Conservation (phyloP, 2,329 filamentous ascomycete species). For the Diplodia seriata region DNA sequence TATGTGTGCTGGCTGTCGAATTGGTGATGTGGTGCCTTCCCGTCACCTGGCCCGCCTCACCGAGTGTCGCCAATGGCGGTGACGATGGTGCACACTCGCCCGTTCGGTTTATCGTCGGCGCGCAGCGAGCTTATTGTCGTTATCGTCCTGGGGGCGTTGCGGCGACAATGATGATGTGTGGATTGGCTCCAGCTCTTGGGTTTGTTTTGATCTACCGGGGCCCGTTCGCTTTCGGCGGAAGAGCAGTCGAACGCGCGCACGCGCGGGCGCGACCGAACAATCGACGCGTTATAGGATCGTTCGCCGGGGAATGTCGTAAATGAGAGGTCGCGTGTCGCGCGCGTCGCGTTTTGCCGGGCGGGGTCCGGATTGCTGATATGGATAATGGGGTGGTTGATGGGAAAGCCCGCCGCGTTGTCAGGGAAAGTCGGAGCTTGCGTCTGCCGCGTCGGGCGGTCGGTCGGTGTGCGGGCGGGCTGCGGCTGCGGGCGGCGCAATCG, state of each 20-base stretch:
- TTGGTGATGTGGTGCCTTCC: neutral
- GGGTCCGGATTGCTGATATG: neutral
- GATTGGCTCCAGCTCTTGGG: neutral
- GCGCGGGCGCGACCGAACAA: neutral
- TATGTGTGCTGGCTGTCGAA: neutral
- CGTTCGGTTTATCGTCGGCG: neutral
- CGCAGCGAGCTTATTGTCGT: neutral
- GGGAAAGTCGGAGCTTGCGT: constrained; percentile 25
- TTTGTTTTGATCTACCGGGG: neutral
- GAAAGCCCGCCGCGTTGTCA: constrained; percentile 11
- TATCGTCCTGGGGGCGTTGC: neutral
- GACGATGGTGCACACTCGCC: neutral
- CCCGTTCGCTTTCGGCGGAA: neutral
- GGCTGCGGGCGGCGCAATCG: neutral
- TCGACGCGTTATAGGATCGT: neutral
- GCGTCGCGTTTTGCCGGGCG: neutral
- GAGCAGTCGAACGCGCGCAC: neutral
- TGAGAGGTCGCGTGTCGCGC: neutral
- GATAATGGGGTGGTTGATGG: constrained; percentile 19
- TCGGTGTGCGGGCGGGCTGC: constrained; percentile 3
- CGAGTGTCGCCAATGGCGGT: neutral
- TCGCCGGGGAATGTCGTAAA: neutral
- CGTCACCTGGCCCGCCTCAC: neutral
- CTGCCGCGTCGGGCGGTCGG: constrained; percentile 5
- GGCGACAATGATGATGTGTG: neutral